phyloP scores from a whole-genome alignment of 2,329 filamentous ascomycete species.

The Diplodia intermedia region DNA sequence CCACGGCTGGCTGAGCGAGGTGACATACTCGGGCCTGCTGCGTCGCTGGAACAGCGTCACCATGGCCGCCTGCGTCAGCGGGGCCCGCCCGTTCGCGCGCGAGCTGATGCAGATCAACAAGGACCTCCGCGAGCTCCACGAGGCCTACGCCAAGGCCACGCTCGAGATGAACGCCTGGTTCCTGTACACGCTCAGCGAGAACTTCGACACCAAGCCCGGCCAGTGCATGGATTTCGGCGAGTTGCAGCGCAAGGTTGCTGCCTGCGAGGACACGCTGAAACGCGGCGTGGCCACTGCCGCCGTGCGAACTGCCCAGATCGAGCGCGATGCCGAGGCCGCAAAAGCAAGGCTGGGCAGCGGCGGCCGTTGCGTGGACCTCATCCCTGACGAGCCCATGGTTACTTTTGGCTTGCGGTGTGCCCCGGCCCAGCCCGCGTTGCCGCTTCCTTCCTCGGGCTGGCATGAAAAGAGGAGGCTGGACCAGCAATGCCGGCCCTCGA shows the following conservation, averaged over 20 bases:
- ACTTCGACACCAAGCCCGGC: slow-evolving; percentile 23
- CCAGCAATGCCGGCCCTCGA: slow-evolving; percentile 21
- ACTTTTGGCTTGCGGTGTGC: slow-evolving; percentile 8
- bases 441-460: slow-evolving; percentile 13
- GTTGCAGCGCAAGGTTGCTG: slow-evolving; percentile 27
- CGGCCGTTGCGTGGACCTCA: slow-evolving; percentile 16
- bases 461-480: slow-evolving; percentile 27
- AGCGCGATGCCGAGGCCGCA: slow-evolving; percentile 22
- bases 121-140: slow-evolving; percentile 26
- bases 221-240: slow-evolving; percentile 26
- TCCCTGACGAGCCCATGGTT: slow-evolving; percentile 18
- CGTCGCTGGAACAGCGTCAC: slow-evolving; percentile 29
- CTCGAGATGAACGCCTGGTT: slow-evolving; percentile 30
- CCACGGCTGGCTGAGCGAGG: slow-evolving; percentile 25
- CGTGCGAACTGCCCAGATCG: slow-evolving; percentile 21
- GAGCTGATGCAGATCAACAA: slow-evolving; percentile 30
- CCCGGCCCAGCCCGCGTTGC: not conserved
- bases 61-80: slow-evolving; percentile 28
- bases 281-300: slow-evolving; percentile 17
- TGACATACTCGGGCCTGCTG: slow-evolving; percentile 24
- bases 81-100: slow-evolving; percentile 21
- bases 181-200: slow-evolving; percentile 24
- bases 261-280: slow-evolving; percentile 27
- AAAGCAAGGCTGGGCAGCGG: slow-evolving; percentile 22
- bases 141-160: slow-evolving; percentile 27